Evolutionary conservation across 352 stramenopile species (phyloP), one percentile per base, ranked within the genome.

Genomic region (Phytophthora melonis): DNA sequence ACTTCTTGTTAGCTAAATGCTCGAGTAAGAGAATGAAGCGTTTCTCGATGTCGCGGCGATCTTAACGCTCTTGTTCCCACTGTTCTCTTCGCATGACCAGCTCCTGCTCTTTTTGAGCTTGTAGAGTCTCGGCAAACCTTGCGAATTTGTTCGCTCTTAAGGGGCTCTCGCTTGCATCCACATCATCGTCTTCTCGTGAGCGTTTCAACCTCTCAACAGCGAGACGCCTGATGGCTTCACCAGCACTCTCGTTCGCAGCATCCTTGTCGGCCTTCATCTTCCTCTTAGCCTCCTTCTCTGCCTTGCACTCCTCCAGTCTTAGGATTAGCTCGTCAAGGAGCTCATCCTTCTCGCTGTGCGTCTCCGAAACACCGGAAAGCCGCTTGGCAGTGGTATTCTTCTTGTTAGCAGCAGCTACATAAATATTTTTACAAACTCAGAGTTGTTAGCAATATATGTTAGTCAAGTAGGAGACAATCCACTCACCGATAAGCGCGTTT

Each of bases 241-340:
- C 30, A 9, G 30, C 30, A 34, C 30, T 34, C 30, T 34, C 30
- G 30, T 34, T 34, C 30, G 30, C 30, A 34, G 30, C 30, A 34
- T 34, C 30, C 30, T 34, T 34, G 30, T 34, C 30, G 30, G 30
- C 30, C 5, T 34, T 8, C 30, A 34, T 34, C 30, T 34, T 34
- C 5, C 30, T 34, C 30, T 34, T 8, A 34, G 30, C 30, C 30
- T 34, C 30, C 30, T 34, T 34, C 30, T 34, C 30, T 34, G 30
- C 30, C 30, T 34, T 34, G 30, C 3, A 34, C 30, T 34, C 30
- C 30, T 34, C 30, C 30, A 34, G 30, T 7, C 3, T 34, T 34
- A 34, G 30, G 1, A 41, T 27, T 1, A 69, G 23, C 53, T 69
- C 63, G 6, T 69, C 63, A 1, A 63, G 39, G 2, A 63, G 63